Evolutionary conservation across 2,329 filamentous ascomycete species (phyloP).

Genomic region (Epichloe aotearoae): DNA sequence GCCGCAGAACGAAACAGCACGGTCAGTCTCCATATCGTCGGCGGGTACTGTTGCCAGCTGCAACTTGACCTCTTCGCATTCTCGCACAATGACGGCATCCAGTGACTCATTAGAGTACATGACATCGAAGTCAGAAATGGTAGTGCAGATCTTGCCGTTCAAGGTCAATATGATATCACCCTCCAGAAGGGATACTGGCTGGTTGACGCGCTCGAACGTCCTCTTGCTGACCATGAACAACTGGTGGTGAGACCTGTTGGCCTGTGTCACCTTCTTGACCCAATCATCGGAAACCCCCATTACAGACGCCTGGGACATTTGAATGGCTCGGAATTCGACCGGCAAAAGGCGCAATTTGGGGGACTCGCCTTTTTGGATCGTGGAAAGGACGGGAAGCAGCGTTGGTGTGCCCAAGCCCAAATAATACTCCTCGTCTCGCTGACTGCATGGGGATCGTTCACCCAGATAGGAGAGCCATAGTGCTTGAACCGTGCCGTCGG

Average conservation of each 20-base stretch:
- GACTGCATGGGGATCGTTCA: constrained; percentile 63
- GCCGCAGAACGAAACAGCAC: constrained; percentile 88
- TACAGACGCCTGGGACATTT: constrained; percentile 92
- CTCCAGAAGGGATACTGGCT: constrained; percentile 55
- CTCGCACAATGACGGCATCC: constrained; percentile 75
- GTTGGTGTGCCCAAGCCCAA: constrained; percentile 83
- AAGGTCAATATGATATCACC: constrained; percentile 86
- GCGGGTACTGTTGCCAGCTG: constrained; percentile 76
- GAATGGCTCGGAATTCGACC: constrained; percentile 86
- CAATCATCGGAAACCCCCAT: constrained; percentile 98
- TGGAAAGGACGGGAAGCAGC: constrained; percentile 72
- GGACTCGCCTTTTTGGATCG: constrained; percentile 66
- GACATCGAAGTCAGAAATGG: constrained; percentile 82
- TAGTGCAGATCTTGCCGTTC: constrained; percentile 84
- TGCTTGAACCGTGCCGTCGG: constrained; percentile 86
- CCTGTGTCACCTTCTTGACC: constrained; percentile 79
- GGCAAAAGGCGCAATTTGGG: constrained; percentile 78
- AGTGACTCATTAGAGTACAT: constrained; percentile 86
- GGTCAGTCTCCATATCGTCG: constrained; percentile 81
- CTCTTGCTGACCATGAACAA: constrained; percentile 98
- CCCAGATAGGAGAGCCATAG: constrained; percentile 96
- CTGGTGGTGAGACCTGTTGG: constrained; percentile 87
- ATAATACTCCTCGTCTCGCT: constrained; percentile 92
- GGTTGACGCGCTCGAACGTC: constrained; percentile 44
- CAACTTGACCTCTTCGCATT: constrained; percentile 65